phyloP scores from a whole-genome alignment of 2,329 filamentous ascomycete genomes.

The Plectosphaerella sp. region DNA sequence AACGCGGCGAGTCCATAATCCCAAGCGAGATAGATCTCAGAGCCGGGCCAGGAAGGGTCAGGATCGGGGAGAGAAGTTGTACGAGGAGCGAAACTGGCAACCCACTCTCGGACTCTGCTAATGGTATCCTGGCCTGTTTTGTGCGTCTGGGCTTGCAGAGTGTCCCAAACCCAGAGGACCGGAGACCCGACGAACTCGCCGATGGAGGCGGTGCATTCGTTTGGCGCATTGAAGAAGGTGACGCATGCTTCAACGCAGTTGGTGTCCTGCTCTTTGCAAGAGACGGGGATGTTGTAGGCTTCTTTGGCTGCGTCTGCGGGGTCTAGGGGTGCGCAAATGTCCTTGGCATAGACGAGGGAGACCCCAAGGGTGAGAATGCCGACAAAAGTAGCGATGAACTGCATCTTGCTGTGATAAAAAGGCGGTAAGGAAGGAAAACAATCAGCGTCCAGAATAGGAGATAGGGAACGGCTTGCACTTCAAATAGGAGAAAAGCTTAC shows the following conservation, averaged over 20 bases:
- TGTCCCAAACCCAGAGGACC: background rate
- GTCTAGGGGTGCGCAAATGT: background rate
- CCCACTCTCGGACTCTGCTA: background rate
- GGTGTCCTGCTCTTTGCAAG: background rate
- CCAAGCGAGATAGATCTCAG: background rate
- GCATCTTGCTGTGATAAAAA: background rate
- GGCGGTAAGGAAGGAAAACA: no score
- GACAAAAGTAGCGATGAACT: background rate
- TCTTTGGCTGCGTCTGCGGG: background rate
- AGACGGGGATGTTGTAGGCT: background rate
- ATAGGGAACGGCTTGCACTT: no score
- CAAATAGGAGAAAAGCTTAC: no score
- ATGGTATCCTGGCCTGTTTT: background rate
- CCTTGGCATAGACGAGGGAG: background rate
- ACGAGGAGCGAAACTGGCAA: background rate
- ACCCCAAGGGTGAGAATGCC: background rate
- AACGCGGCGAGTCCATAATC: background rate
- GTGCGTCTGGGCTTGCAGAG: background rate
- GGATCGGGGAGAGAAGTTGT: background rate
- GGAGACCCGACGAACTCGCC: background rate
- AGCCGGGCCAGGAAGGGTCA: background rate
- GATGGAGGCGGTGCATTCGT: background rate
- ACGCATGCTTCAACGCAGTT: background rate
- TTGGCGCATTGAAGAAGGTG: background rate
- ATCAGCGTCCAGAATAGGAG: no score